Evolutionary conservation across 1,284 basidiomycete species (phyloP), one percentile per base, ranked within the genome.

Genomic region (Ceratobasidium sp.): DNA sequence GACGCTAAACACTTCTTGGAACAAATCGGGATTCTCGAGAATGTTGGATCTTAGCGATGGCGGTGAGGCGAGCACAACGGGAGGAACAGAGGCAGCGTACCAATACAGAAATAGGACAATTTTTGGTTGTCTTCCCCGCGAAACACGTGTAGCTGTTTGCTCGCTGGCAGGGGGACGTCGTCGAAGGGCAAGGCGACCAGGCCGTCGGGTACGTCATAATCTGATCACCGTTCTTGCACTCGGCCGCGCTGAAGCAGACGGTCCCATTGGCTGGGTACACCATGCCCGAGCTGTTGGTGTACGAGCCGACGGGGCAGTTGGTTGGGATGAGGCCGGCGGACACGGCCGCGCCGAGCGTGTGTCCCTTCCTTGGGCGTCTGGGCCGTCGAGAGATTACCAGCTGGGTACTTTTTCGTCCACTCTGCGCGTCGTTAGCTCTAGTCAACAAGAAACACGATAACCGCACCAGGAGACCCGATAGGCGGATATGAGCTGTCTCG

Each of bases 191-290:
- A 30, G 3, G 62, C 91, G 80, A 93, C 85, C 33, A 86, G 82
- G 44, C 90, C 89, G 46, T 86, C 81, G 1, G 92, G 93, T 3
- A 90, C 91, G 80, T 94, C 89, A 92, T 91, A 94, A 93, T 81
- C 81, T 93, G 91, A 20, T 84, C 89, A 3, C 86, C 80, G 77
- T 86, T 88, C 65, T 85, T 82, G 83, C 94, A 95, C 81, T 90
- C 68, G 10, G 30, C 62, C 84, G 90, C 90, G 7, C 89, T 86
- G 1, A 92, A 93, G 84, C 93, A 94, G 77, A 94, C 74, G 41
- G 78, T 54, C 41, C 60, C 86, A 8, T 35, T 20, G 33, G 3
- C 12, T 12, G 71, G 52, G 60, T 66, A 30, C 48, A 76, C 52
- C 50, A 50, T 76, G 33, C 73, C 73, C 10, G 48, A 65, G 50